Conservation (phyloP, 805 yeast species). For the Wickerhamiella musiphila region DNA sequence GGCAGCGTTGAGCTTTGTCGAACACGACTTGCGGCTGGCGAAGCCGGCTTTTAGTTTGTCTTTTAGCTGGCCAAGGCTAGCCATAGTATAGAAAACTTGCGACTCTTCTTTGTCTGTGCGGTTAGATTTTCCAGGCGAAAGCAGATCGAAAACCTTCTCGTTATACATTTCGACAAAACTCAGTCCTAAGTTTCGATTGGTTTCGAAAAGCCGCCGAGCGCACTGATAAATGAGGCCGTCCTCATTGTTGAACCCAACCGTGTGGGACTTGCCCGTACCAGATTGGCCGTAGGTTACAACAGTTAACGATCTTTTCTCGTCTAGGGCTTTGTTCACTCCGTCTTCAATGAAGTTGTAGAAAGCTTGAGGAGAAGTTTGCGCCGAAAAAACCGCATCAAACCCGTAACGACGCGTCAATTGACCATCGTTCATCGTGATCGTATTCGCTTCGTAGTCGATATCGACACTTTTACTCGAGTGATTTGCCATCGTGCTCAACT, state of each 20-base stretch:
- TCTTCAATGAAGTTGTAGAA: neutral
- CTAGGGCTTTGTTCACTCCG: neutral
- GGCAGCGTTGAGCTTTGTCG: slow-evolving; percentile 45
- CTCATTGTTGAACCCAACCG: slow-evolving; percentile 24
- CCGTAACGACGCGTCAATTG: too few species aligned
- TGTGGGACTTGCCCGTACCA: slow-evolving; percentile 23
- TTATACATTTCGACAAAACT: slow-evolving; percentile 50
- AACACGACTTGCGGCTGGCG: slow-evolving; percentile 43
- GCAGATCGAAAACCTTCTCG: slow-evolving; percentile 47
- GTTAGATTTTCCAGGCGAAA: slow-evolving; percentile 17
- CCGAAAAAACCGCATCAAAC: neutral
- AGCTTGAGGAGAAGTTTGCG: neutral
- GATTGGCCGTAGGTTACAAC: slow-evolving; percentile 22
- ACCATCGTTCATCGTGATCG: too few species aligned
- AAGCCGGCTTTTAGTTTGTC: slow-evolving; percentile 24
- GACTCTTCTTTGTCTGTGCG: slow-evolving; percentile 37
- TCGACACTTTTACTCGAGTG: neutral
- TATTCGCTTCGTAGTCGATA: too few species aligned
- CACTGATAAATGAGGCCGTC: slow-evolving; percentile 1
- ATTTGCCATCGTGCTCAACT: too few species aligned
- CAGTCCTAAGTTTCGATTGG: too few species aligned
- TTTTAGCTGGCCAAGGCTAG: neutral
- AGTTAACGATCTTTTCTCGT: slow-evolving; percentile 17
- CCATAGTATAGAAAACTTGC: slow-evolving; percentile 22
- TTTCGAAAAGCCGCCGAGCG: neutral